A percentile compares a stretch with the other conserved stretches of the same genome.
Evolutionary conservation across 108 stramenopile genomes (phyloP).

Genomic region (Cylindrotheca closterium): DNA sequence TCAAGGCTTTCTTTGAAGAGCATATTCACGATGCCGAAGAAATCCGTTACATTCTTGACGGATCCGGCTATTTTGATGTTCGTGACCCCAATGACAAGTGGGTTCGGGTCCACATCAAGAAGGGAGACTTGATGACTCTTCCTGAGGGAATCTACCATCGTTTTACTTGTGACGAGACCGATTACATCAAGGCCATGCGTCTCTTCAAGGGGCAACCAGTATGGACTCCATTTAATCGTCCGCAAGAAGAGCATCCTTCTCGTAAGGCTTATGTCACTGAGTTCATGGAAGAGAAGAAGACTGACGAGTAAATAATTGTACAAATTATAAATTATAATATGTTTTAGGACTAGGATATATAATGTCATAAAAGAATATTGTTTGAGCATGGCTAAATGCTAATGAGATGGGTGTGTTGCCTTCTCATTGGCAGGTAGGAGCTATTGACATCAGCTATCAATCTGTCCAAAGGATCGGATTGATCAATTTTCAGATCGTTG

Average conservation of each 20-base stretch:
- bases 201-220: slow-evolving; percentile 93
- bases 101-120: slow-evolving; percentile 91
- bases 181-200: slow-evolving; percentile 92
- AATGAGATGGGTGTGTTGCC: no score
- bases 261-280: slow-evolving; percentile 65
- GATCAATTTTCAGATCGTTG: no score
- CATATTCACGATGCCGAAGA: slow-evolving; percentile 98
- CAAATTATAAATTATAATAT: neutral
- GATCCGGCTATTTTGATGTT: slow-evolving; percentile 92
- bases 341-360: no score
- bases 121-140: slow-evolving; percentile 94
- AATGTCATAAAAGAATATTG: no score
- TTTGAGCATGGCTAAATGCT: no score
- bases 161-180: slow-evolving; percentile 87
- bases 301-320: slow-evolving; percentile 7
- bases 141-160: slow-evolving; percentile 93
- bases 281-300: slow-evolving; percentile 70
- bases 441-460: no score
- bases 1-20: slow-evolving; percentile 94
- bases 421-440: no score
- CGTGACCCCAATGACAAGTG: slow-evolving; percentile 82
- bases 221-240: slow-evolving; percentile 96
- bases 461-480: neutral
- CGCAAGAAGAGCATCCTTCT: slow-evolving; percentile 80
- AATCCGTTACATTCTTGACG: slow-evolving; percentile 92